Evolutionary conservation across 2,329 filamentous ascomycete genomes (phyloP).

Genomic region (Pyricularia grisea): DNA sequence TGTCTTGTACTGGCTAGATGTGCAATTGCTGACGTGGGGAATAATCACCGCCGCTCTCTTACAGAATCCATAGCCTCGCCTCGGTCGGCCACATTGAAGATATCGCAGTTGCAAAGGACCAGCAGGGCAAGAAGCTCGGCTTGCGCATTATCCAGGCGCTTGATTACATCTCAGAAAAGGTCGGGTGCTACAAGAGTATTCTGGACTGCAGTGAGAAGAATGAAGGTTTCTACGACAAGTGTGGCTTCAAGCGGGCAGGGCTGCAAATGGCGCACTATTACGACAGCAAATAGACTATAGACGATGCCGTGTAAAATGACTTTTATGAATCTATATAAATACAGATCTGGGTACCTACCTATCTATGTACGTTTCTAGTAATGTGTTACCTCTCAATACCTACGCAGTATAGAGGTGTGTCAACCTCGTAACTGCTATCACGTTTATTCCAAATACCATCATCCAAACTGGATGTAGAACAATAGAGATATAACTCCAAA

Average conservation of each 20-base stretch:
- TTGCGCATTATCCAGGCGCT: slow-evolving; percentile 88
- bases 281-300: slow-evolving; percentile 38
- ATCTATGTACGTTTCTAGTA: no score
- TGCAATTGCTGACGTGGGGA: slow-evolving; percentile 5
- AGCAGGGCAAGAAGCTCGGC: slow-evolving; percentile 96
- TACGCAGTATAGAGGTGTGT: no score
- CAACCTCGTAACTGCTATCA: no score
- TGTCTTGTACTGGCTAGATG: background rate
- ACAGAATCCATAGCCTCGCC: slow-evolving; percentile 69
- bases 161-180: slow-evolving; percentile 76
- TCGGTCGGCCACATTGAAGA: slow-evolving; percentile 95
- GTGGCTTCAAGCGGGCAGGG: slow-evolving; percentile 84
- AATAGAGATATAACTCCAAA: no score
- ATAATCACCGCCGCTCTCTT: background rate
- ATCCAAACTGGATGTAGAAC: no score
- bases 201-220: slow-evolving; percentile 94
- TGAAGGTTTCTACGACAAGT: slow-evolving; percentile 97
- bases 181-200: slow-evolving; percentile 96
- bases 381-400: no score
- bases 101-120: slow-evolving; percentile 87
- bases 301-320: background rate
- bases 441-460: no score
- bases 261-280: slow-evolving; percentile 98
- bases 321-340: background rate
- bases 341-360: no score